A percentile compares a stretch with the other conserved stretches of the same genome.
Evolutionary conservation across 1,284 basidiomycete genomes (phyloP).

Genomic region (Leccinum fuscescens): DNA sequence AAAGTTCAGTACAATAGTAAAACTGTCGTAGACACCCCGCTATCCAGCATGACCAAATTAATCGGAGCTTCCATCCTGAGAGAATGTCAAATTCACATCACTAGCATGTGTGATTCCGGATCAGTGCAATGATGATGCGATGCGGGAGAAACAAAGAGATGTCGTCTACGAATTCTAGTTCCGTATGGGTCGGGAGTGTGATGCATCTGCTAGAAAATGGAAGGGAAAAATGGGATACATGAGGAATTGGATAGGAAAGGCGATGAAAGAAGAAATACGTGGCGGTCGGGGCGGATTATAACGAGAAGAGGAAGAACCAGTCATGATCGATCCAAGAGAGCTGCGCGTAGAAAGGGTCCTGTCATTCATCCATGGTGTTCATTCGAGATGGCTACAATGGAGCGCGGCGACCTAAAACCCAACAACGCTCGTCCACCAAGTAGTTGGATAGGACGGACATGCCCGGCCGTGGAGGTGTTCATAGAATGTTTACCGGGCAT

Average conservation of each 20-base stretch:
- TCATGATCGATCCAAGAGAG: conserved; percentile 4
- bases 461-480: neutral
- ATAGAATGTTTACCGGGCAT: conserved; percentile 14
- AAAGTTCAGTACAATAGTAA: neutral
- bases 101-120: conserved; percentile 1
- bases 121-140: neutral
- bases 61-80: neutral
- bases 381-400: conserved; percentile 7
- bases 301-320: neutral
- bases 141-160: neutral
- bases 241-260: neutral
- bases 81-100: neutral
- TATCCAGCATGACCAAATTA: neutral
- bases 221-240: neutral
- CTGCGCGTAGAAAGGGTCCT: conserved; percentile 8
- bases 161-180: conserved; percentile 6
- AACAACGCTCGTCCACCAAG: conserved; percentile 3
- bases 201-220: conserved; percentile 2
- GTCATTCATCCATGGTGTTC: conserved; percentile 9
- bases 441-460: neutral
- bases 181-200: neutral
- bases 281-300: neutral
- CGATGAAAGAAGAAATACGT: neutral
- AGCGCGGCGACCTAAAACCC: neutral
- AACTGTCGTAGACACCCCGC: neutral